Evolutionary conservation across 371 early-diverging fungal species (phyloP).

Genomic region (Cokeromyces recurvatus): DNA sequence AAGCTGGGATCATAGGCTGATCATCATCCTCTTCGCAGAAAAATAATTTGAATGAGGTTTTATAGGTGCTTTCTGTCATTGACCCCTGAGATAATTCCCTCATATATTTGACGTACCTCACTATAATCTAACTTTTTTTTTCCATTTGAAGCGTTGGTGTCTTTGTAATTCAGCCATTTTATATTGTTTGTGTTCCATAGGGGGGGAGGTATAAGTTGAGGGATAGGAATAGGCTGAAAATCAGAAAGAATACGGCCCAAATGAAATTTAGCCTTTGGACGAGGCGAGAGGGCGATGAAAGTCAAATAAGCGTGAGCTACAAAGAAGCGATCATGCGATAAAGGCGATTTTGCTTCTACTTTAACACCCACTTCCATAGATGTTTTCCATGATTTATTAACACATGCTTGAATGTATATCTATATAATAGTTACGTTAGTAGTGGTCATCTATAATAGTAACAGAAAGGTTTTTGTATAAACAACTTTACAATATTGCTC

Average conservation of each 20-base stretch:
- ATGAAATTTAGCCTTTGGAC: conserved; percentile 28
- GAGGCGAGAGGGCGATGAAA: conserved; percentile 62
- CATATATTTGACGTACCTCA: conserved; percentile 26
- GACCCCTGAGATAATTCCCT: conserved; percentile 40
- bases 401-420: conserved; percentile 58
- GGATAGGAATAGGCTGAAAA: conserved; percentile 40
- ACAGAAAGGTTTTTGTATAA: too few relatives aligned
- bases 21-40: conserved; percentile 3
- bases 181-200: conserved; percentile 45
- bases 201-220: conserved; percentile 38
- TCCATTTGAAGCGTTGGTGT: conserved; percentile 23
- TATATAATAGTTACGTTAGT: conserved; percentile 1
- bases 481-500: conserved; percentile 53
- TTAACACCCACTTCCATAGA: conserved; percentile 71
- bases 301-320: conserved; percentile 72
- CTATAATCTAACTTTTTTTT: conserved; percentile 6
- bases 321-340: conserved; percentile 56
- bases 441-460: too few relatives aligned
- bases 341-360: conserved; percentile 65
- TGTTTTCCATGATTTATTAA: conserved; percentile 71
- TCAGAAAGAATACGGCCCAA: conserved; percentile 30
- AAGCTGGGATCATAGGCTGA: background rate
- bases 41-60: conserved; percentile 31
- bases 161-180: conserved; percentile 59
- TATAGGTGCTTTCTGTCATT: conserved; percentile 29